Conservation (phyloP, 225 moss, liverwort and hornwort genomes). For the Climacium dendroides region DNA sequence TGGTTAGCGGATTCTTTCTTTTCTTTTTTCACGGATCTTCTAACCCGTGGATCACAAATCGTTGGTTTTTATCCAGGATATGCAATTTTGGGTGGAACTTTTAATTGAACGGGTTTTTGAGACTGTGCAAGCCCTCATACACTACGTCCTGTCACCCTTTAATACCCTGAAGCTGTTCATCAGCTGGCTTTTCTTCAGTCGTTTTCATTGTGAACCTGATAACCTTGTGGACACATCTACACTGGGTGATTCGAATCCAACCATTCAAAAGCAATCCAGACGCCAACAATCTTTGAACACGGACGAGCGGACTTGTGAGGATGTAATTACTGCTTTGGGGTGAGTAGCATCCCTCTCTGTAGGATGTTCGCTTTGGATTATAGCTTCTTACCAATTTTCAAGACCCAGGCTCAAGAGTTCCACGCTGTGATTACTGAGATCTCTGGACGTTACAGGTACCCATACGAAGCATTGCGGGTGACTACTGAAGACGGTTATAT, state of each 20-base stretch:
- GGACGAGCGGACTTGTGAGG: conserved; percentile 84
- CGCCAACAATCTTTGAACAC: conserved; percentile 48
- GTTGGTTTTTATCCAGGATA: conserved; percentile 40
- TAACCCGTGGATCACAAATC: background rate
- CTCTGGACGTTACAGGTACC: conserved; percentile 18
- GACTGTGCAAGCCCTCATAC: conserved; percentile 37
- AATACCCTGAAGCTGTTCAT: conserved; percentile 46
- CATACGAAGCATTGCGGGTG: conserved; percentile 44
- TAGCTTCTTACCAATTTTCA: background rate
- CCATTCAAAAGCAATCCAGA: conserved; percentile 33
- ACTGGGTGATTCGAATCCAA: conserved; percentile 56
- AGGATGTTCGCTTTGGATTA: background rate
- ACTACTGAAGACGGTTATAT: conserved; percentile 42
- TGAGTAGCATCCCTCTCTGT: conserved; percentile 3
- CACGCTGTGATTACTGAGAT: background rate
- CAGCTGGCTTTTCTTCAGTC: conserved; percentile 29
- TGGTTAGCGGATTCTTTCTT: background rate
- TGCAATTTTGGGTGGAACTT: conserved; percentile 75
- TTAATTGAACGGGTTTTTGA: conserved; percentile 68
- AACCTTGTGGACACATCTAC: conserved; percentile 43
- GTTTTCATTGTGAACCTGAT: background rate
- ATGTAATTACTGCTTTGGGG: conserved; percentile 79
- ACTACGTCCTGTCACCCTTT: conserved; percentile 52
- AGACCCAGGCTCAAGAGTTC: background rate
- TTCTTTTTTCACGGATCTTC: background rate